These are phyloP conservation scores for Phylloporus sp. DNA, from an alignment of 1,284 basidiomycete genomes.

Conservation along the genomic window DNA sequence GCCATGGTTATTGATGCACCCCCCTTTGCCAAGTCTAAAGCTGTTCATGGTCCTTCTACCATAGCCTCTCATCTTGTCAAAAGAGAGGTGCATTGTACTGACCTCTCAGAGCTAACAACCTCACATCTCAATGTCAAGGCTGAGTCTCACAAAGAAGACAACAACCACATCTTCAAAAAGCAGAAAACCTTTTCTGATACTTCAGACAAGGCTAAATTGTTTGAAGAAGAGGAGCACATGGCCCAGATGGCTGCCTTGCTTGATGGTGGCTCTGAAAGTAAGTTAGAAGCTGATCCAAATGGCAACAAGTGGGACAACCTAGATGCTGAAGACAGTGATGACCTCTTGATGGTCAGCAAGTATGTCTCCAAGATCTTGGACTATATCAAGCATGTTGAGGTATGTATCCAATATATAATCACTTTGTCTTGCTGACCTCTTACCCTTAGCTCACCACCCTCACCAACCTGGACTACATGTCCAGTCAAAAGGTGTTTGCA, in stretches of 20 bases:
- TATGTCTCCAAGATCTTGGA: no score
- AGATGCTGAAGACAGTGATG: no score
- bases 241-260: slow-evolving; percentile 17
- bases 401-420: slow-evolving; percentile 37
- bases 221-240: slow-evolving; percentile 56
- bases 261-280: no score
- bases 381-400: slow-evolving; percentile 72
- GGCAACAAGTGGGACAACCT: no score
- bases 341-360: slow-evolving; percentile 87
- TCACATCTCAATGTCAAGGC: slow-evolving; percentile 37
- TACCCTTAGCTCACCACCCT: slow-evolving; percentile 74
- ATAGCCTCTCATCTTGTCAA: slow-evolving; percentile 31
- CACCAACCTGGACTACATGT: slow-evolving; percentile 91
- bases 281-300: no score
- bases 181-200: slow-evolving; percentile 75
- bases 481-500: slow-evolving; percentile 86
- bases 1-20: slow-evolving; percentile 65
- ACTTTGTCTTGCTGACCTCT: slow-evolving; percentile 10
- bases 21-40: slow-evolving; percentile 10
- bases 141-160: slow-evolving; percentile 53
- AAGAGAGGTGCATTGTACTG: slow-evolving; percentile 38
- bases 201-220: slow-evolving; percentile 58
- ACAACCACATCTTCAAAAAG: slow-evolving; percentile 69
- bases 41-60: slow-evolving; percentile 18
- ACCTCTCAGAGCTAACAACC: slow-evolving; percentile 37